These are phyloP conservation scores for Wickerhamiella kurtzmanii DNA, from an alignment of 805 yeast species.

Conservation along the genomic window DNA sequence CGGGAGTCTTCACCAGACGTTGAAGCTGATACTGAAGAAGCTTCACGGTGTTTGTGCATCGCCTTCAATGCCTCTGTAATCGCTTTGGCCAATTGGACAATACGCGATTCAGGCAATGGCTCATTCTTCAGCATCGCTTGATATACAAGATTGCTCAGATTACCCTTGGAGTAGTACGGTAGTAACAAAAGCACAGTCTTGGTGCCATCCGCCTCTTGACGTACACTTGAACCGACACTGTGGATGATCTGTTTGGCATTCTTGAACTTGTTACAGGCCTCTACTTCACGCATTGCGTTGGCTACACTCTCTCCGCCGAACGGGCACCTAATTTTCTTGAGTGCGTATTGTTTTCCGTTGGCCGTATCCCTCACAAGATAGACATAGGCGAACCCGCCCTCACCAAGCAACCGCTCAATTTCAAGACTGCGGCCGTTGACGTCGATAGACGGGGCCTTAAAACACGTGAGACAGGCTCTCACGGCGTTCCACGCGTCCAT, in stretches of 20 bases:
- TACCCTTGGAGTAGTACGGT: slow-evolving; percentile 62
- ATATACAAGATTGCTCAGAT: slow-evolving; percentile 71
- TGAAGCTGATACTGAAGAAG: background rate
- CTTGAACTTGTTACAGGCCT: slow-evolving; percentile 56
- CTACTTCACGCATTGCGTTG: slow-evolving; percentile 64
- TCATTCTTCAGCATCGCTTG: slow-evolving; percentile 42
- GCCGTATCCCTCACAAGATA: slow-evolving; percentile 50
- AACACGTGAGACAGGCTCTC: slow-evolving; percentile 29
- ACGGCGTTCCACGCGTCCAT: background rate
- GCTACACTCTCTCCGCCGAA: slow-evolving; percentile 68
- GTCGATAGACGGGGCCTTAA: slow-evolving; percentile 39
- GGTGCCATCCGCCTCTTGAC: slow-evolving; percentile 66
- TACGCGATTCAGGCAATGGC: slow-evolving; percentile 47
- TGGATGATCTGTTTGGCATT: slow-evolving; percentile 50
- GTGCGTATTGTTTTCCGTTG: slow-evolving; percentile 43
- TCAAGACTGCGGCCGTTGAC: slow-evolving; percentile 51
- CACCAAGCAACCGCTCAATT: slow-evolving; percentile 66
- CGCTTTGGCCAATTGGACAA: slow-evolving; percentile 39
- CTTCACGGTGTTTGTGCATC: slow-evolving; percentile 49
- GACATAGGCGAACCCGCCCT: slow-evolving; percentile 81
- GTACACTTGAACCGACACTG: slow-evolving; percentile 55
- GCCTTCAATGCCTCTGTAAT: slow-evolving; percentile 60
- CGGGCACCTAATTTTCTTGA: slow-evolving; percentile 79
- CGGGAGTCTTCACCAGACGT: slow-evolving; percentile 8
- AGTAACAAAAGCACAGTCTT: slow-evolving; percentile 64